A percentile compares a stretch with the other conserved stretches of the same genome.
phyloP scores from a whole-genome alignment of 2,329 filamentous ascomycete genomes.

The Parafenestella ontariensis region DNA sequence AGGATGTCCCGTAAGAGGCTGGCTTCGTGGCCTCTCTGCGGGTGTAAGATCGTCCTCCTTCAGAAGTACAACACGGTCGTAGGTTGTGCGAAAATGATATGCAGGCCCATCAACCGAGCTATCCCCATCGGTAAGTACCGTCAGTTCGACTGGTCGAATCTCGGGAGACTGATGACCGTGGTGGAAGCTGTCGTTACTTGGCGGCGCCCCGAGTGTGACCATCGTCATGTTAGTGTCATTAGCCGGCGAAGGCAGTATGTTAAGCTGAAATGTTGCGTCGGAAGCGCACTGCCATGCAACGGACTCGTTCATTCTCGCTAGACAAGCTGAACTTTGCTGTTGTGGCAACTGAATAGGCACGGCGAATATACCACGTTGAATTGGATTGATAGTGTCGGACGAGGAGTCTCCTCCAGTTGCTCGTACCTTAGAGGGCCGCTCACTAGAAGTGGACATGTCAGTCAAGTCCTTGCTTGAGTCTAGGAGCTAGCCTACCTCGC shows the following conservation, averaged over 20 bases:
- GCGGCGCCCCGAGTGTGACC: slow-evolving; percentile 17
- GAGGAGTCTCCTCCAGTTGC: slow-evolving; percentile 4
- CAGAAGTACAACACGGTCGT: slow-evolving; percentile 32
- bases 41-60: slow-evolving; percentile 20
- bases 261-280: slow-evolving; percentile 24
- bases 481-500: slow-evolving; percentile 10
- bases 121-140: neutral
- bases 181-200: slow-evolving; percentile 9
- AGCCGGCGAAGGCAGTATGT: slow-evolving; percentile 21
- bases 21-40: neutral
- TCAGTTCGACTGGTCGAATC: slow-evolving; percentile 19
- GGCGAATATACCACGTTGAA: slow-evolving; percentile 31
- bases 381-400: neutral
- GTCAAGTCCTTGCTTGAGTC: neutral
- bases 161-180: slow-evolving; percentile 30
- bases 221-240: slow-evolving; percentile 12
- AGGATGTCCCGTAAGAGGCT: slow-evolving; percentile 1
- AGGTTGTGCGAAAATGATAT: slow-evolving; percentile 32
- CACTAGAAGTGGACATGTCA: neutral
- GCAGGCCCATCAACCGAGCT: slow-evolving; percentile 5
- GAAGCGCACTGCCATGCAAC: slow-evolving; percentile 35
- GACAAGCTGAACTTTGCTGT: slow-evolving; percentile 36
- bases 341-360: slow-evolving; percentile 25
- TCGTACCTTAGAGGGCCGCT: slow-evolving; percentile 1
- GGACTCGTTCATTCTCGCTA: slow-evolving; percentile 31